These are phyloP conservation scores for Mucuna pruriens DNA, from an alignment of 306 rosid genomes.

Conservation along the genomic window DNA sequence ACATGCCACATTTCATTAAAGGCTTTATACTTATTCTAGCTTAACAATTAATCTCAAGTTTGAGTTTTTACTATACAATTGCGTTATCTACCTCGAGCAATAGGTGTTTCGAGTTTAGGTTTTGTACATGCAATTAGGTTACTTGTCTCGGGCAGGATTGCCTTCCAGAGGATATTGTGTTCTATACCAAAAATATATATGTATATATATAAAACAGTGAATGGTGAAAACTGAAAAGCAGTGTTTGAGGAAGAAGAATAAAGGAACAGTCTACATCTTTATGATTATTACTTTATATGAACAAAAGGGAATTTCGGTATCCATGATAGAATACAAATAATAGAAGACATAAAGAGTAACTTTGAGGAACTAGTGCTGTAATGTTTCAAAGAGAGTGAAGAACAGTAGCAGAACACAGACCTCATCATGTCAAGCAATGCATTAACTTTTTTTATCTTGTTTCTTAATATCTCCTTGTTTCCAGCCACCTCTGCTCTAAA, in stretches of 20 bases:
- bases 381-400: constrained; percentile 49
- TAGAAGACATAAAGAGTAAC: constrained; percentile 41
- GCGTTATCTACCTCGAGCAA: too few relatives aligned
- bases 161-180: too few relatives aligned
- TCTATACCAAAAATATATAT: background rate
- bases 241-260: constrained; percentile 19
- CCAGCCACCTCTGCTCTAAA: constrained; percentile 61
- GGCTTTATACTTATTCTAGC: background rate
- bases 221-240: background rate
- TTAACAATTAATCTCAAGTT: too few relatives aligned
- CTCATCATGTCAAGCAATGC: constrained; percentile 61
- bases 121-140: too few relatives aligned
- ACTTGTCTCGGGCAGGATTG: too few relatives aligned
- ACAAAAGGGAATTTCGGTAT: background rate
- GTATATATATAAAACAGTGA: background rate
- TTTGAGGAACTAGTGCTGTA: constrained; percentile 36
- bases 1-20: background rate
- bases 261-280: constrained; percentile 37
- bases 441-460: constrained; percentile 54
- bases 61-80: too few relatives aligned
- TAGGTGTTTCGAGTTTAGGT: too few relatives aligned
- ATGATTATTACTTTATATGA: constrained; percentile 10
- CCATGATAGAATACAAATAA: background rate
- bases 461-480: constrained; percentile 56
- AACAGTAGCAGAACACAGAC: constrained; percentile 43